These are phyloP conservation scores for Claviceps arundinis DNA, from an alignment of 2,329 filamentous ascomycete species.

Conservation along the genomic window DNA sequence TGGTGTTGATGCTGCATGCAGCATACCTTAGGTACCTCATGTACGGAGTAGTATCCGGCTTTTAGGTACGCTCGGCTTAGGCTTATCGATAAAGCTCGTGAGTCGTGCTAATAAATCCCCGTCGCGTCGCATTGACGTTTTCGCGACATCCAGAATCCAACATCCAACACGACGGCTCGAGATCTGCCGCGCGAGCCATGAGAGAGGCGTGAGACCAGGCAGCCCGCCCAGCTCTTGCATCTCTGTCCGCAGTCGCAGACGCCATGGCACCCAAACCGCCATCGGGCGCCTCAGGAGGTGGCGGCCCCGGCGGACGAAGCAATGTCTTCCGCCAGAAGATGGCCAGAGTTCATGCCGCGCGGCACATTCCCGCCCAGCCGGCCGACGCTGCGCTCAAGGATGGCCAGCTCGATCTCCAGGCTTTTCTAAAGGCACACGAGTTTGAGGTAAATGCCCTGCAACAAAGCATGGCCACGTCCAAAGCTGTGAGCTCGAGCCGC, in stretches of 20 bases:
- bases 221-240: neutral
- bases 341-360: constrained; percentile 31
- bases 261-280: constrained; percentile 15
- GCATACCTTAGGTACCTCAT: too few relatives aligned
- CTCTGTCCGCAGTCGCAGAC: neutral
- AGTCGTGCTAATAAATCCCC: too few relatives aligned
- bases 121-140: too few relatives aligned
- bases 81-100: too few relatives aligned
- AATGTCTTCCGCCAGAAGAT: constrained; percentile 26
- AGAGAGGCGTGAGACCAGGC: neutral
- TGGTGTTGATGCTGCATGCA: too few relatives aligned
- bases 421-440: constrained; percentile 73
- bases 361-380: constrained; percentile 36
- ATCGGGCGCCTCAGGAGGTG: constrained; percentile 9
- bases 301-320: constrained; percentile 9
- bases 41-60: too few relatives aligned
- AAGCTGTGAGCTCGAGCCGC: constrained; percentile 45
- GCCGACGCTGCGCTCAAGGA: constrained; percentile 42
- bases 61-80: too few relatives aligned
- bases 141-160: too few relatives aligned
- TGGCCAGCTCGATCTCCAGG: constrained; percentile 73
- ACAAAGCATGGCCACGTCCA: constrained; percentile 65
- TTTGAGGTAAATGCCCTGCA: constrained; percentile 83
- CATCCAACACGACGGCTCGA: too few relatives aligned
- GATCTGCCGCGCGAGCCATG: neutral